Base-by-base conservation (phyloP, 768 basidiomycete genomes). In the Suillus weaverae region DNA sequence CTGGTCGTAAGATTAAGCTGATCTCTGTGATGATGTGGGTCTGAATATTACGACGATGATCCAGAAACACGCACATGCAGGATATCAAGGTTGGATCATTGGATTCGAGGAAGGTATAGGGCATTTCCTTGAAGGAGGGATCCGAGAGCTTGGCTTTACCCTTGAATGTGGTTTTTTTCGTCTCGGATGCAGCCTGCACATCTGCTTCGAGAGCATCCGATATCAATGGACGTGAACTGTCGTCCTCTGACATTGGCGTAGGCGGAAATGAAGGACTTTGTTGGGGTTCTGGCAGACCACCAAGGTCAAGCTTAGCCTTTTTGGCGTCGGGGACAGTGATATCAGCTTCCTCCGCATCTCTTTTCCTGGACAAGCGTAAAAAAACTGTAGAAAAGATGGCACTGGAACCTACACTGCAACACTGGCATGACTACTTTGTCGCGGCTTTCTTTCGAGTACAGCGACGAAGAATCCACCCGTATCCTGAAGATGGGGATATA, bases 401-500 rank as follows among this genome's bases (percentile, higher is more conserved):
- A 1, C 11, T 33, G 55, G 14, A 20, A 3, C 61, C 62, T 61
- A 76, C 75, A 64, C 61, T 54, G 62, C 55, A 5, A 30, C 67
- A 33, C 46, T 64, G n/a, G 59, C 41, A 4, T 57, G 35, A 6
- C 48, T 35, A 2, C 68, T 63, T 38, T 64, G 56, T 11, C 33
- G 64, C 18, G 68, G 65, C 61, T 79, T 85, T 71, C 83, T 85
- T 72, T 90, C 84, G 41, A 98, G 76, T 0, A 97, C 91, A 13
- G 95, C 95, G n/a, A 99, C 88, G 73, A 97, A 99, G 79, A 99
- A 99, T 0, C 95, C 97, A 3, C 97, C 97, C 0, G 95, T 94
- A 72, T 99, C 92, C 76, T 99, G 97, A 10, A 97, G 79, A 74
- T 99, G 96, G 2, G 97, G 96, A 72, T 97, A 92, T 67, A 99